A percentile compares a stretch with the other conserved stretches of the same genome.
Conservation (phyloP, 2,329 filamentous ascomycete genomes). For the Colletotrichum sp. region DNA sequence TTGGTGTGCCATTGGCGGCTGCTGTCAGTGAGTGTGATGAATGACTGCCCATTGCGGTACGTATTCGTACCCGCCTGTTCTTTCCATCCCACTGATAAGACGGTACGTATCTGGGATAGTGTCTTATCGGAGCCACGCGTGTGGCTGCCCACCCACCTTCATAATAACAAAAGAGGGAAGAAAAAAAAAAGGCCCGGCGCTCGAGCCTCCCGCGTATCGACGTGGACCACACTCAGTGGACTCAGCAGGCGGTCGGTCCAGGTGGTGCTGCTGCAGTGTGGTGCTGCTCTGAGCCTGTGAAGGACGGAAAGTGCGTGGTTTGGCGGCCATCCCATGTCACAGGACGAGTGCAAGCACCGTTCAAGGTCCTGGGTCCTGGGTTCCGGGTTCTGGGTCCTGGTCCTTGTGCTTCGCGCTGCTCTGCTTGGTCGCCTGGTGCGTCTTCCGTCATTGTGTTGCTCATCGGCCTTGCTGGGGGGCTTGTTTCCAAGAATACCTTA, state of each 20-base stretch:
- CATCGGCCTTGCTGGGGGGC: background rate
- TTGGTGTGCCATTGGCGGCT: background rate
- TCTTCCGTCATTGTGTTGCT: slow-evolving; percentile 16
- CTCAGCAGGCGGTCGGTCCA: background rate
- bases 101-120: background rate
- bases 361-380: background rate
- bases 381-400: background rate
- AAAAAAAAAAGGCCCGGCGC: background rate
- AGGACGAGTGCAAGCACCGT: background rate
- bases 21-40: background rate
- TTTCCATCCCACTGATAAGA: background rate
- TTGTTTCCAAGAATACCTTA: background rate
- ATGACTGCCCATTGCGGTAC: background rate
- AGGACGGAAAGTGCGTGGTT: background rate
- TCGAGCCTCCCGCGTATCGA: background rate
- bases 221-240: background rate
- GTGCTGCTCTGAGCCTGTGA: background rate
- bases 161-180: background rate
- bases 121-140: background rate
- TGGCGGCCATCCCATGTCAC: background rate
- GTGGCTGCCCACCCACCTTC: background rate
- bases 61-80: background rate
- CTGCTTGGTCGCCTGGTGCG: background rate
- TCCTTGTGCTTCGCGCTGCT: background rate
- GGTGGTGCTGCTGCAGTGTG: background rate